Evolutionary conservation across 179 eudicot species (phyloP), one percentile per base, ranked within the genome.

Genomic region (Spergularia azorica): DNA sequence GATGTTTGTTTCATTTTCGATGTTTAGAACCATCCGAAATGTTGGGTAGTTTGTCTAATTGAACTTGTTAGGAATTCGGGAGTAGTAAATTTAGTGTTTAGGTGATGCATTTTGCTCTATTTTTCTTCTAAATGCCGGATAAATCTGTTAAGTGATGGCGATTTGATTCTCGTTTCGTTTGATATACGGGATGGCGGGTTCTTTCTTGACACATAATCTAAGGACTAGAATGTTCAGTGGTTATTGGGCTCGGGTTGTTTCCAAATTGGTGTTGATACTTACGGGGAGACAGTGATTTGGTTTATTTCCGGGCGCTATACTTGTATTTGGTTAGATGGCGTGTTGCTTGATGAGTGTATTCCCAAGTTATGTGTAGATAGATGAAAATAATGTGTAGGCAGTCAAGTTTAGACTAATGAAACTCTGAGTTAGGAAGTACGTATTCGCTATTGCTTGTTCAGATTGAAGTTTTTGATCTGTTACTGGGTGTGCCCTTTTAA

Each of bases 361-460:
- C 10, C 8, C 48, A 41, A 64, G 18, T 64, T n/a, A 36, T 38
- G 38, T 64, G 39, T 48, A 17, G 16, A 14, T 67, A 17, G 52
- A 20, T 46, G 71, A 46, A 11, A 67, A 20, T 46, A 48, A 12
- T 46, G 10, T 46, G 17, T 32, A 18, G 5, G 56, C 36, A 46
- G 71, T 46, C 7, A 46, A 9, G 26, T 67, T 55, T 67, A 46
- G 38, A 5, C 18, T 8, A 46, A 67, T 10, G 32, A n/a, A 41
- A 46, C 39, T 46, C 17, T 8, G 17, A 15, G 10, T 66, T 16
- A 67, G 36, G 26, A 2, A 20, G 18, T 20, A 48, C 14, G 46
- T 17, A 20, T 1, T 67, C 38, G 57, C 38, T 67, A 67, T 43
- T 67, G 71, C 20, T 67, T 67, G 71, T 48, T 6, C 71, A 67